phyloP scores from a whole-genome alignment of 73 alveolate genomes.

The Breviolum minutum region DNA sequence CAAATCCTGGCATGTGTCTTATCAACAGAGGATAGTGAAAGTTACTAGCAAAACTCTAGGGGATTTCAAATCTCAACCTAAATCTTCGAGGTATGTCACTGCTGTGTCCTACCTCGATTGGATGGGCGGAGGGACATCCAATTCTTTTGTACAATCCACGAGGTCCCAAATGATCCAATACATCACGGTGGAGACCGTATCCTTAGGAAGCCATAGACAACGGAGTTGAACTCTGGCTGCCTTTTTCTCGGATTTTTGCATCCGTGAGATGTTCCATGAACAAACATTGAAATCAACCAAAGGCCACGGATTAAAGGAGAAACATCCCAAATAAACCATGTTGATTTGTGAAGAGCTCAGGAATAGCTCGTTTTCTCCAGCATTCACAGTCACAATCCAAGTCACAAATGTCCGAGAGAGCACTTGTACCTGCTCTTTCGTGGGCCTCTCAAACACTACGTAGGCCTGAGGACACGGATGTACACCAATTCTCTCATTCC shows the following conservation, averaged over 20 bases:
- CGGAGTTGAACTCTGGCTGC: background rate
- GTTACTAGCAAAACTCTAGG: background rate
- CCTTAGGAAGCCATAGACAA: background rate
- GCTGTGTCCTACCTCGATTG: constrained; percentile 45
- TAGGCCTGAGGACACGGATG: background rate
- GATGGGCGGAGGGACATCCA: constrained; percentile 84
- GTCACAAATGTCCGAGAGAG: constrained; percentile 28
- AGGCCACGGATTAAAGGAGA: too few relatives aligned
- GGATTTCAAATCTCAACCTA: background rate
- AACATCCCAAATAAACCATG: too few relatives aligned
- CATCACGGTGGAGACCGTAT: constrained; percentile 78
- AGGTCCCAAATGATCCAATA: constrained; percentile 94
- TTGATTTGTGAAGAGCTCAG: too few relatives aligned
- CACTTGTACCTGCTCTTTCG: constrained; percentile 56
- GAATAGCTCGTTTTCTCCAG: background rate
- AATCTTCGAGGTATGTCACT: background rate
- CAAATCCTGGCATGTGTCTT: background rate
- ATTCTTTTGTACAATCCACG: constrained; percentile 17
- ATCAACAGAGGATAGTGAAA: background rate
- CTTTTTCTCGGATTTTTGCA: background rate
- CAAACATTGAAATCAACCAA: background rate
- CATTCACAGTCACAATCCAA: background rate
- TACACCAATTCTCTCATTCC: background rate
- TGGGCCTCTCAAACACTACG: constrained; percentile 66
- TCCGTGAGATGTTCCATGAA: background rate